Base-by-base conservation (phyloP, 495 filamentous ascomycete species). In the Penicillium roqueforti region DNA sequence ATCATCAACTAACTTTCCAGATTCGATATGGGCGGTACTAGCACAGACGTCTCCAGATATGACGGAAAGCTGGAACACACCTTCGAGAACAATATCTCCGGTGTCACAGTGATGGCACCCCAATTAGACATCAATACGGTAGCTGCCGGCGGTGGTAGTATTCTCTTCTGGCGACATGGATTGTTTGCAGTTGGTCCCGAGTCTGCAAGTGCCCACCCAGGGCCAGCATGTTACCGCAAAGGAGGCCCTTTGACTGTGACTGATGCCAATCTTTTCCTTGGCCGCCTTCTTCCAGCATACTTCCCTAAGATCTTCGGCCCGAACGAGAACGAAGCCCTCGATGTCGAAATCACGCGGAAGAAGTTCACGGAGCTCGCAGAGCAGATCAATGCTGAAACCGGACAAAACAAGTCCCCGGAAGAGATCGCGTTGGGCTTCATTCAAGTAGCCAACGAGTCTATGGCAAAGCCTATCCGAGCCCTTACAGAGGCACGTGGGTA, bases 111-210 rank as follows among this genome's bases (percentile, higher is more conserved):
- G 31, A 93, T 97, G 62, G 91, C 87, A 0, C 93, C 93, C 0
- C 93, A 97, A 61, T 81, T 98, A 1, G 93, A 98, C 70, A 97
- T 98, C 72, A 97, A 98, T 68, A 98, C 93, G 0, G 92, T 97
- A 28, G 92, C 92, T n/a, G 92, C 92, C 14, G 92, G 92, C 38
- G 92, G 92, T 49, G 92, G 92, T 18, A 95, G 90, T 4, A 83
- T 90, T 45, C 78, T 97, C 3, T 89, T 91, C 60, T 97, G 86
- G 78, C 83, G 85, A 40, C 96, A 97, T 57, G 92, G 92, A 4
- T 75, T 97, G 13, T 97, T 97, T 61, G 90, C 93, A 13, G 92
- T 96, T 31, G 92, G 92, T 0, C 92, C 92, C 3, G 92, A 97
- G 66, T 95, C 89, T 3, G 92, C 92, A 0, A 86, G 91, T 29